Evolutionary conservation across 441 rosid genomes (phyloP).

Genomic region (Jatropha podagrica): DNA sequence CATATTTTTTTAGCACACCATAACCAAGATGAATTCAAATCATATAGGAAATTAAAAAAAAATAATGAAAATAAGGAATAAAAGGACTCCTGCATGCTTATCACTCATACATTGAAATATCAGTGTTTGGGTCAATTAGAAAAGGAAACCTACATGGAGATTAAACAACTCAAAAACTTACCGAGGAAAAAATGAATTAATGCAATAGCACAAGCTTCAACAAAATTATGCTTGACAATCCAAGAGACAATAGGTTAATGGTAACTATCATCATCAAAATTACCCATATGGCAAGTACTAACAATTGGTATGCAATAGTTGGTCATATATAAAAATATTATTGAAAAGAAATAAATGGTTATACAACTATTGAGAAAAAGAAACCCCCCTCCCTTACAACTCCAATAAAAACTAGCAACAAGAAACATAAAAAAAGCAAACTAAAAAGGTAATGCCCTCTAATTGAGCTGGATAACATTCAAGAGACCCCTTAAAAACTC

Average conservation of each 20-base stretch:
- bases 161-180: neutral
- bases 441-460: neutral
- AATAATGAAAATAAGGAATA: neutral
- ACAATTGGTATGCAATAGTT: neutral
- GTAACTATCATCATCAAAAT: neutral
- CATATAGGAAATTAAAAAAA: neutral
- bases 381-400: too few species aligned
- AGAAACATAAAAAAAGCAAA: too few species aligned
- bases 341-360: too few species aligned
- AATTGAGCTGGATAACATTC: too few species aligned
- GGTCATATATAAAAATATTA: too few species aligned
- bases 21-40: neutral
- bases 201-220: neutral
- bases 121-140: slow-evolving; percentile 67
- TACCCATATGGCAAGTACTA: neutral
- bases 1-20: neutral
- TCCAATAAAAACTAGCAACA: too few species aligned
- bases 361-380: too few species aligned
- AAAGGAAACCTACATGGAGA: slow-evolving; percentile 69
- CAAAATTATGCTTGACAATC: too few species aligned
- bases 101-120: slow-evolving; percentile 77
- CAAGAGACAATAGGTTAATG: neutral
- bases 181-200: neutral
- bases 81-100: slow-evolving; percentile 29
- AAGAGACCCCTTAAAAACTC: too few species aligned